Base-by-base conservation (phyloP, 495 filamentous ascomycete species). In the Talaromyces stipitatus region DNA sequence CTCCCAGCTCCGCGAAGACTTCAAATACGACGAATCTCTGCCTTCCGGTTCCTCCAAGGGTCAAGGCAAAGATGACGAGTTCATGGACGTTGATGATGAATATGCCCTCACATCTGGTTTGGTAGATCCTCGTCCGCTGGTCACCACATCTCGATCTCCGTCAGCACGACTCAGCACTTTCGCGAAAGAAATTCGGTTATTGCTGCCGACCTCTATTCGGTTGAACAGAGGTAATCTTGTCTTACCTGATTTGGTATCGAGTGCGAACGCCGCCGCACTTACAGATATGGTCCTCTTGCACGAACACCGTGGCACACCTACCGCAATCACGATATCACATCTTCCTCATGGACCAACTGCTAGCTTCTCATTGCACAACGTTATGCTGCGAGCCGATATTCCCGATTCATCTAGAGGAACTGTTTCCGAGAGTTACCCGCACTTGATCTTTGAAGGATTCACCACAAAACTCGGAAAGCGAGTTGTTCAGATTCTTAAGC, bases 361-460 rank as follows among this genome's bases (percentile, higher is more conserved):
- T 30, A 89, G 88, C 43, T 96, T 95, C 64, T 92, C 88, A 2
- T 76, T 99, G 10, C 91, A 97, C 70, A 97, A 99, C 61, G 92
- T 97, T 9, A 87, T 97, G 18, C 80, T 97, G 8, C 87, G 94
- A 29, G 88, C 91, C 56, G 95, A 97, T 73, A 92, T 99, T 18
- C 95, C 94, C 0, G 88, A 91, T 58, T 78, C 89, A 22, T 81
- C 89, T 24, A 80, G 88, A 53, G 94, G 94, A 28, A 99, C 95
- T 0, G 91, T 99, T 28, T 89, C 84, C 53, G 94, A 99, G 74
- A 86, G 83, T 48, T 99, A 97, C 63, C 94, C 94, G 0, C 92
- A 97, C 64, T 73, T 99, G 12, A 86, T 99, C 58, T 97, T 99
- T 60, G 94, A 99, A 64, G 89, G 90, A 10, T 99, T 99, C 76